Conservation (phyloP, 2,329 filamentous ascomycete genomes). For the Sphaerostilbella broomeana region DNA sequence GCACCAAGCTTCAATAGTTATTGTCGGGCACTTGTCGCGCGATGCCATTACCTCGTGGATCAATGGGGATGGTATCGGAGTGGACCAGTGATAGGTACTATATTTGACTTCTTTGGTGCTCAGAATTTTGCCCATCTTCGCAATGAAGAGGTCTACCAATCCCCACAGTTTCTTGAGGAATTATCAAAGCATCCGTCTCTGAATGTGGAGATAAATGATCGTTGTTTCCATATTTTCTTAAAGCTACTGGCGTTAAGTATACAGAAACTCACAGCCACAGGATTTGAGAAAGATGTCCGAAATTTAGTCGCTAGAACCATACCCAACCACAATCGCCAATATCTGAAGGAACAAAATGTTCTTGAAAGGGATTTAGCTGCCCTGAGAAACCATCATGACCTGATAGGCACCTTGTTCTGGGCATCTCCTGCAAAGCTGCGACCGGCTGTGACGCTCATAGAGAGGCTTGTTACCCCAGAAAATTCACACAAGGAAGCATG, state of each 20-base stretch:
- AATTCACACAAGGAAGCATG: slow-evolving; percentile 62
- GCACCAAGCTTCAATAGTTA: slow-evolving; percentile 59
- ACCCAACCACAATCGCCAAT: slow-evolving; percentile 60
- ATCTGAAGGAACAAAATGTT: slow-evolving; percentile 55
- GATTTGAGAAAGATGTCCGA: slow-evolving; percentile 48
- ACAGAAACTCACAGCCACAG: slow-evolving; percentile 40
- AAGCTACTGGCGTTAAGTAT: slow-evolving; percentile 57
- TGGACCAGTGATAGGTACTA: slow-evolving; percentile 49
- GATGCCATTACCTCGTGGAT: slow-evolving; percentile 56
- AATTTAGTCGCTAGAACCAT: slow-evolving; percentile 56
- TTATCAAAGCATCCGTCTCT: slow-evolving; percentile 43
- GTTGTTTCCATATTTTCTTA: slow-evolving; percentile 61
- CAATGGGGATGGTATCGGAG: slow-evolving; percentile 61
- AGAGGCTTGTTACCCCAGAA: slow-evolving; percentile 52
- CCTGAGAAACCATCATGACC: slow-evolving; percentile 61
- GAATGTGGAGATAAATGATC: slow-evolving; percentile 46
- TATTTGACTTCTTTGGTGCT: slow-evolving; percentile 63
- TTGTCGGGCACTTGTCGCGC: slow-evolving; percentile 50
- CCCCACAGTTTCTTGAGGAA: slow-evolving; percentile 54
- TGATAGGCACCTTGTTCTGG: slow-evolving; percentile 62
- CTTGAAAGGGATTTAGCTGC: slow-evolving; percentile 56
- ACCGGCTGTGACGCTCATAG: slow-evolving; percentile 47
- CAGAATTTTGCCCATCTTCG: slow-evolving; percentile 55
- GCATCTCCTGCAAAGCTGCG: slow-evolving; percentile 49
- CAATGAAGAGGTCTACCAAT: slow-evolving; percentile 57